phyloP scores from a whole-genome alignment of 1,284 basidiomycete genomes.

The Ganoderma sinense region DNA sequence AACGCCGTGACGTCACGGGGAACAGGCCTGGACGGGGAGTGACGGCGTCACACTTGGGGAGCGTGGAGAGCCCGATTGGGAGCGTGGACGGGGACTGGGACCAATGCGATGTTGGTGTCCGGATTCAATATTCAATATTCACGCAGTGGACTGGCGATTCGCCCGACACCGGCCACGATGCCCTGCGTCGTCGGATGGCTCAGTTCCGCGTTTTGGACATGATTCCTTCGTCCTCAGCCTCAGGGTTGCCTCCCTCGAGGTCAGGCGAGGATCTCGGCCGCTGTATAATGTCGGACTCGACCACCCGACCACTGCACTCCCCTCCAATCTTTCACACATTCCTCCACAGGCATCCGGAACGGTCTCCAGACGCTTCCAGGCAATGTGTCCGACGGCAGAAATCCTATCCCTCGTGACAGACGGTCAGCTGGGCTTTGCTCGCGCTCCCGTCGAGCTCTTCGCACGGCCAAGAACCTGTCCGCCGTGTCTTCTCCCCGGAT shows the following conservation, averaged over 20 bases:
- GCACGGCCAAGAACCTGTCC: slow-evolving; percentile 13
- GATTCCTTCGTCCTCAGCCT: background rate
- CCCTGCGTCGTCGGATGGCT: background rate
- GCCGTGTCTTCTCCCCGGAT: slow-evolving; percentile 15
- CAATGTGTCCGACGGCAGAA: background rate
- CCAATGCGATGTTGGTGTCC: background rate
- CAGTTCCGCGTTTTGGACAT: background rate
- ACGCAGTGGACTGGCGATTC: background rate
- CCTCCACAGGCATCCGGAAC: slow-evolving; percentile 14
- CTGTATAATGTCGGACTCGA: slow-evolving; percentile 8
- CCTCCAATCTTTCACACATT: slow-evolving; percentile 6
- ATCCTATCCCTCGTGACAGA: background rate
- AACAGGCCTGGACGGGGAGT: background rate
- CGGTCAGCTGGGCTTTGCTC: slow-evolving; percentile 13
- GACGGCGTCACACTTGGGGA: slow-evolving; percentile 8
- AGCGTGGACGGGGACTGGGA: background rate
- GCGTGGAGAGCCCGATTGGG: background rate
- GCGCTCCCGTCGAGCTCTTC: slow-evolving; percentile 17
- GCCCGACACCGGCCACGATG: background rate
- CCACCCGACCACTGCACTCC: slow-evolving; percentile 12
- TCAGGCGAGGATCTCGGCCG: slow-evolving; percentile 20
- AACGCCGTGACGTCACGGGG: slow-evolving; percentile 26
- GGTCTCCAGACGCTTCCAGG: slow-evolving; percentile 4
- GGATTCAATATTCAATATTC: background rate
- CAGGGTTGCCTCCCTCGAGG: slow-evolving; percentile 11